Evolutionary conservation across 352 stramenopile species (phyloP).

Genomic region (Pythium coloratum): DNA sequence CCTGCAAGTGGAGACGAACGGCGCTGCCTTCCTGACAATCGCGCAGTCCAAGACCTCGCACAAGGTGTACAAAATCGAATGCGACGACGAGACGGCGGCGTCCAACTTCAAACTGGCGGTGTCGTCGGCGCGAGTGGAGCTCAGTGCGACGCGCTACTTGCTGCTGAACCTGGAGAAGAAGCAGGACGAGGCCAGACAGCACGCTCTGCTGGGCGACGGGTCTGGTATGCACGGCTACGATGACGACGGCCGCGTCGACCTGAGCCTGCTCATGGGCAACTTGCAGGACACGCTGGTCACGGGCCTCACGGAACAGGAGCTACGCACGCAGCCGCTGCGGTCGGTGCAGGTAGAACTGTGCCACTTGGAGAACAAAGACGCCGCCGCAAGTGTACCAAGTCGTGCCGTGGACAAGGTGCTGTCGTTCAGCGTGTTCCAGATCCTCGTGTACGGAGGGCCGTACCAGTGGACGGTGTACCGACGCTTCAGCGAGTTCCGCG

Average conservation of each 20-base stretch:
- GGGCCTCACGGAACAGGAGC: constrained; percentile 65
- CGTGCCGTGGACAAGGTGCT: constrained; percentile 70
- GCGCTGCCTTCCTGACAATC: constrained; percentile 43
- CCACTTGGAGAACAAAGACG: constrained; percentile 87
- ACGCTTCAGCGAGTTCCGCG: constrained; percentile 83
- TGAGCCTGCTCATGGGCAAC: constrained; percentile 81
- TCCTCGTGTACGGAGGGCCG: constrained; percentile 79
- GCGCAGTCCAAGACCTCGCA: constrained; percentile 43
- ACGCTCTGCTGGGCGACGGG: constrained; percentile 22
- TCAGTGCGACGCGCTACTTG: constrained; percentile 74
- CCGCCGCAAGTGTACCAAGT: constrained; percentile 71
- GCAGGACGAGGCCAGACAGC: constrained; percentile 62
- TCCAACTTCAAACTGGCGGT: constrained; percentile 81
- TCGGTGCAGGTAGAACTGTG: constrained; percentile 83
- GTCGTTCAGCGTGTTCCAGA: constrained; percentile 83
- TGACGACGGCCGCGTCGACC: constrained; percentile 68
- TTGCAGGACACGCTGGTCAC: constrained; percentile 79
- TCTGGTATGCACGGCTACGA: constrained; percentile 29
- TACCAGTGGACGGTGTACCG: constrained; percentile 88
- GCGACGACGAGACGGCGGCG: constrained; percentile 53
- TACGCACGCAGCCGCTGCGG: constrained; percentile 71
- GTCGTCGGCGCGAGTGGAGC: constrained; percentile 69
- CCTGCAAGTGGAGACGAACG: constrained; percentile 49
- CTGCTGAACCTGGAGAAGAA: constrained; percentile 84
- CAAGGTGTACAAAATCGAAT: constrained; percentile 73